Conservation (phyloP, 2,329 filamentous ascomycete species). For the Apiospora marii region DNA sequence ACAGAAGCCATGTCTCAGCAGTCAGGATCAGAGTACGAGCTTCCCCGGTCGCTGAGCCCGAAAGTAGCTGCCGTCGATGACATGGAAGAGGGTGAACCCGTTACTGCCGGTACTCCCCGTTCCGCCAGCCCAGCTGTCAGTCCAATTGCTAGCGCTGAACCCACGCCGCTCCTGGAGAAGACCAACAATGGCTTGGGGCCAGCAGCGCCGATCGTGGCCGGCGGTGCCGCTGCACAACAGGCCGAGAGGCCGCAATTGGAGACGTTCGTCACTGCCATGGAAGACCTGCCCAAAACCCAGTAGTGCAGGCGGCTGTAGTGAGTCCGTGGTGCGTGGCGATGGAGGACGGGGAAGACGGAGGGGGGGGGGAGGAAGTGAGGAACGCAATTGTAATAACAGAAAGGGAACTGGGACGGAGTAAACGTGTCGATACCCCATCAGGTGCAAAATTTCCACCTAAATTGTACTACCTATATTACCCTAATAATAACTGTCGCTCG, state of each 20-base stretch:
- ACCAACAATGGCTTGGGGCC: slow-evolving; percentile 23
- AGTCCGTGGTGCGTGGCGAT: background rate
- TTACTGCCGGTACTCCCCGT: slow-evolving; percentile 29
- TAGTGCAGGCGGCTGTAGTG: slow-evolving; percentile 26
- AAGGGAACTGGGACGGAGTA: slow-evolving; percentile 15
- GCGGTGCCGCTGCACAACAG: slow-evolving; percentile 24
- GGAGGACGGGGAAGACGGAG: background rate
- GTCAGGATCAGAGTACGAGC: slow-evolving; percentile 27
- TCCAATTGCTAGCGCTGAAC: slow-evolving; percentile 27
- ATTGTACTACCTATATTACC: slow-evolving; percentile 20
- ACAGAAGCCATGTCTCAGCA: slow-evolving; percentile 22
- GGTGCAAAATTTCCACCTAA: slow-evolving; percentile 9
- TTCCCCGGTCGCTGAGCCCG: slow-evolving; percentile 21
- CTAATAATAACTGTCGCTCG: slow-evolving; percentile 18
- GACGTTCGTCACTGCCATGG: slow-evolving; percentile 62
- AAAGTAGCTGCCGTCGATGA: slow-evolving; percentile 31
- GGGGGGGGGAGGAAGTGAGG: background rate
- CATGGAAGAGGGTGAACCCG: slow-evolving; percentile 29
- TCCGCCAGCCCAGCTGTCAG: slow-evolving; percentile 27
- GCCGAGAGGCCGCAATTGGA: slow-evolving; percentile 50
- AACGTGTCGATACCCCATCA: slow-evolving; percentile 19
- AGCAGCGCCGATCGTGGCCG: slow-evolving; percentile 27
- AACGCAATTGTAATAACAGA: background rate
- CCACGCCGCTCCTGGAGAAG: slow-evolving; percentile 28
- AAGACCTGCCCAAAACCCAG: slow-evolving; percentile 48